Evolutionary conservation across 306 rosid species (phyloP).

Genomic region (Adenanthera pavonina): DNA sequence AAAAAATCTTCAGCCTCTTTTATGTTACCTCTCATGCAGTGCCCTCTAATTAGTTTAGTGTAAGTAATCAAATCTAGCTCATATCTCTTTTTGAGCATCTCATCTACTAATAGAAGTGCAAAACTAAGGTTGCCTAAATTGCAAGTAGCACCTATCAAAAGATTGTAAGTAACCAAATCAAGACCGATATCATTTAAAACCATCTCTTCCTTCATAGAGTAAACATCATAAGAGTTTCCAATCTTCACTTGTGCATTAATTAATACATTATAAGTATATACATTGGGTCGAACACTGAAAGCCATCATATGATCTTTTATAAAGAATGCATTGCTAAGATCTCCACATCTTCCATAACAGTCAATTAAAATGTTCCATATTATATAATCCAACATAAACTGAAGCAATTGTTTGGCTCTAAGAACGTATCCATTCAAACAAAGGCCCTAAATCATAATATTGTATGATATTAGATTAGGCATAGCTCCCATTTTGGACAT

Average conservation of each 20-base stretch:
- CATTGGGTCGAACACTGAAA: conserved; percentile 67
- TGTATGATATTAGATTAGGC: conserved; percentile 69
- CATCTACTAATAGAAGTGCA: conserved; percentile 55
- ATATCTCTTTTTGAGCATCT: conserved; percentile 63
- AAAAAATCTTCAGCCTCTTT: conserved; percentile 72
- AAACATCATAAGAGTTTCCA: conserved; percentile 59
- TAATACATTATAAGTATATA: conserved; percentile 86
- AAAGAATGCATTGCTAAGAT: conserved; percentile 58
- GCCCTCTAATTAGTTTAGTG: conserved; percentile 71
- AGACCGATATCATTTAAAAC: conserved; percentile 56
- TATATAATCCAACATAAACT: conserved; percentile 55
- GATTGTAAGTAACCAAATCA: conserved; percentile 78
- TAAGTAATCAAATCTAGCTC: conserved; percentile 77
- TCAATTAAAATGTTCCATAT: conserved; percentile 75
- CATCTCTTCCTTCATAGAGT: conserved; percentile 75
- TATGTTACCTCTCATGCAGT: conserved; percentile 59
- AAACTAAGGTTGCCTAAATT: conserved; percentile 44
- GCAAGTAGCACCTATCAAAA: conserved; percentile 78
- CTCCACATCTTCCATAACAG: conserved; percentile 67
- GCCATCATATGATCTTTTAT: conserved; percentile 70
- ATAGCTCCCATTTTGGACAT: conserved; percentile 78
- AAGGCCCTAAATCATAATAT: conserved; percentile 66
- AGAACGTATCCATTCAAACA: conserved; percentile 58
- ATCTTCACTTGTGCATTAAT: conserved; percentile 66
- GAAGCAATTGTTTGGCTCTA: conserved; percentile 64